Evolutionary conservation across 2,329 filamentous ascomycete genomes (phyloP).

Genomic region (Zymoseptoria crescenta): DNA sequence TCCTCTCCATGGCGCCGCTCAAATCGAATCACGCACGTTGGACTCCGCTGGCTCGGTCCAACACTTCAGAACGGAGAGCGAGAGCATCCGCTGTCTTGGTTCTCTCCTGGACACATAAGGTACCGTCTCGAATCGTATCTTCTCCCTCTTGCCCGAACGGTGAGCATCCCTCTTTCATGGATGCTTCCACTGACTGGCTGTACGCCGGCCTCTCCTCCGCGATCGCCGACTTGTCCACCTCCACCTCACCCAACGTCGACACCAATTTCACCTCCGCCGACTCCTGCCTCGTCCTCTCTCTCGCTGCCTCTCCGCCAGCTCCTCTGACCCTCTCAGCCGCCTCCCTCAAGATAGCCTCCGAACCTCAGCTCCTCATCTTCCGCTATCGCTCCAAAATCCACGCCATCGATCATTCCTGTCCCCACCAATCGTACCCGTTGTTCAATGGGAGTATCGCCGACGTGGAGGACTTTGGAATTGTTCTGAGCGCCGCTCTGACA

Average conservation of each 20-base stretch:
- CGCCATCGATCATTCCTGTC: conserved; percentile 64
- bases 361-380: conserved; percentile 59
- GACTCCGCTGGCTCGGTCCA: too few relatives aligned
- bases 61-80: too few relatives aligned
- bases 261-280: conserved; percentile 36
- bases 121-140: background rate
- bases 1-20: too few relatives aligned
- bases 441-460: conserved; percentile 58
- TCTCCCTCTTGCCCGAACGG: background rate
- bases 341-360: conserved; percentile 26
- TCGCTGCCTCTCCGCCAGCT: conserved; percentile 6
- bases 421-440: conserved; percentile 59
- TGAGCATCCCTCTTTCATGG: background rate
- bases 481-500: conserved; percentile 53
- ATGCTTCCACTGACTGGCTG: conserved; percentile 39
- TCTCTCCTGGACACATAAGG: too few relatives aligned
- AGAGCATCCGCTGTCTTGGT: too few relatives aligned
- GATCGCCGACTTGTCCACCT: conserved; percentile 48
- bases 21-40: too few relatives aligned
- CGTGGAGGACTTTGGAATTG: conserved; percentile 64
- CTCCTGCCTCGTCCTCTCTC: conserved; percentile 50
- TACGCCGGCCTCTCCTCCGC: conserved; percentile 48
- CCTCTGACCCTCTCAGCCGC: conserved; percentile 31
- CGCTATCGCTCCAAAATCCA: conserved; percentile 56
- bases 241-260: conserved; percentile 31